Base-by-base conservation (phyloP, 1,139 yeast species). In the Blastobotrys ciferrii region DNA sequence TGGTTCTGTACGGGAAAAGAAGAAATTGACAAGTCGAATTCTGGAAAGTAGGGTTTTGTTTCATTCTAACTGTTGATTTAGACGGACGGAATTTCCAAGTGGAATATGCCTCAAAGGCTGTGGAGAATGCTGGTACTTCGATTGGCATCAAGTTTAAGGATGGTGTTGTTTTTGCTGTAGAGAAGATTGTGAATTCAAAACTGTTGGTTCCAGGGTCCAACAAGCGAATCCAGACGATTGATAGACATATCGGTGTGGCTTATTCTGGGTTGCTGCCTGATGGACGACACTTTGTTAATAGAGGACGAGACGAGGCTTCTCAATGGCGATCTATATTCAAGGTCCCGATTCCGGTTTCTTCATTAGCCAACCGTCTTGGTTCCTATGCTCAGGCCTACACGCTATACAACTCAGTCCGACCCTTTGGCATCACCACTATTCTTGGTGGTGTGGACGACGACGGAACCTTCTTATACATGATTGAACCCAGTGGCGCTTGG, bases 21-120 rank as follows among this genome's bases (percentile, higher is more conserved):
- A n/a, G n/a, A n/a, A n/a, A n/a, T n/a, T n/a, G n/a, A n/a, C n/a
- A n/a, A n/a, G n/a, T n/a, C n/a, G n/a, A n/a, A n/a, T n/a, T n/a
- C n/a, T n/a, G n/a, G n/a, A n/a, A n/a, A n/a, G n/a, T n/a, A n/a
- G 51, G n/a, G n/a, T n/a, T n/a, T n/a, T n/a, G n/a, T n/a, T n/a
- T n/a, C n/a, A n/a, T n/a, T n/a, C n/a, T n/a, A n/a, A n/a, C n/a
- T n/a, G n/a, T n/a, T n/a, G n/a, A n/a, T 9, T 61, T 65, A 67
- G 98, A 94, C 68, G 99, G 99, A 46, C 81, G 98, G 72, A 92
- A 91, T 70, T 94, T 94, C 73, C 99, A 94, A 71, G 98, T 92
- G 19, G 98, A 94, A 70, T 94, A 94, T 63, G 99, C 99, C 39
- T 78, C 86, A 66, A 94, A 94, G 68, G 98, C 98, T 1, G 98